phyloP scores from a whole-genome alignment of 2,329 filamentous ascomycete species.

The Cylindrodendrum hubeiense region DNA sequence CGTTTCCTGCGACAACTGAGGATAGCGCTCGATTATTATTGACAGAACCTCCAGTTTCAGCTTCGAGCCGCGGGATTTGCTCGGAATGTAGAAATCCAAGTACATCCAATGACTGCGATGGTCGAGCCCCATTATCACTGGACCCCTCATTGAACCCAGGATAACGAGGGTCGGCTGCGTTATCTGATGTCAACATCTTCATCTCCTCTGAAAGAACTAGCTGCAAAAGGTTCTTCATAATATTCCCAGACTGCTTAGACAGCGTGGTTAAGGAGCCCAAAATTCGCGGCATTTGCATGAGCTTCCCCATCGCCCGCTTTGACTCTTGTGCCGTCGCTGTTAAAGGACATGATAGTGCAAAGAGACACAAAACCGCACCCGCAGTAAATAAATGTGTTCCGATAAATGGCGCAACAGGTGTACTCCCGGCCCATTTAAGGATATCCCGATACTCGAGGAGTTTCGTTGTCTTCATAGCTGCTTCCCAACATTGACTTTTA shows the following conservation, averaged over 20 bases:
- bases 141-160: background rate
- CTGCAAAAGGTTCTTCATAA: background rate
- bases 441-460: background rate
- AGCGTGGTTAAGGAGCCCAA: background rate
- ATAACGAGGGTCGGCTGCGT: too few relatives aligned
- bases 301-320: background rate
- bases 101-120: background rate
- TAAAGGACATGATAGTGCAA: background rate
- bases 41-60: background rate
- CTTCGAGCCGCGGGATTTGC: background rate
- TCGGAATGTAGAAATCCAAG: background rate
- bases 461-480: background rate
- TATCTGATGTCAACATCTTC: background rate
- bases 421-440: background rate
- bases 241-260: background rate
- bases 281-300: background rate
- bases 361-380: background rate
- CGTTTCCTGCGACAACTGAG: background rate
- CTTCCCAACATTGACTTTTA: background rate
- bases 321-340: background rate
- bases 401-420: background rate
- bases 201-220: background rate
- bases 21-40: background rate
- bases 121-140: background rate
- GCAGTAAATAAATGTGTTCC: background rate